Evolutionary conservation across 441 rosid genomes (phyloP).

Genomic region (Erodium chrysanthum): DNA sequence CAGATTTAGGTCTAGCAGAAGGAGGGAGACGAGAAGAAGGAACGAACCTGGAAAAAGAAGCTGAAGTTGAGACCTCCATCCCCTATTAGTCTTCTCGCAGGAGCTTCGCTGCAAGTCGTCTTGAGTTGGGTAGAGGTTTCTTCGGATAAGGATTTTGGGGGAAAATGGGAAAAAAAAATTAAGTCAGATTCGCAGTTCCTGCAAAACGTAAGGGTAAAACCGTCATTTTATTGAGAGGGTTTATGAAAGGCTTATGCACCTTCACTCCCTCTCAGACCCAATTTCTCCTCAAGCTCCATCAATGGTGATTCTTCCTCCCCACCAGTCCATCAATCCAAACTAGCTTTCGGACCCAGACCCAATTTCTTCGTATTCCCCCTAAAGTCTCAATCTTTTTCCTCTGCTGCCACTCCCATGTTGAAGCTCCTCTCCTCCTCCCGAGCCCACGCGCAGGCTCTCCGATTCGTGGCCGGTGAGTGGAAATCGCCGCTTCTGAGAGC

Average conservation of each 20-base stretch:
- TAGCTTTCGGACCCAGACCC: slow-evolving; percentile 11
- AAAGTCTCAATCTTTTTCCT: slow-evolving; percentile 3
- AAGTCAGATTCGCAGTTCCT: not conserved
- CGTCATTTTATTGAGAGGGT: slow-evolving; percentile 37
- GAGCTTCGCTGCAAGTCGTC: too few relatives aligned
- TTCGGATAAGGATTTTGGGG: too few relatives aligned
- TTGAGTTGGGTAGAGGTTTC: too few relatives aligned
- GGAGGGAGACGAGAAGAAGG: too few relatives aligned
- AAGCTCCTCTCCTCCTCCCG: slow-evolving; percentile 51
- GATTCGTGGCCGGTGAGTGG: slow-evolving; percentile 25
- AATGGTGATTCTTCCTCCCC: too few relatives aligned
- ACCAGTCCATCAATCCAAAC: too few relatives aligned
- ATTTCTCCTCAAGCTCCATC: not conserved
- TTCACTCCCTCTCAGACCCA: slow-evolving; percentile 1
- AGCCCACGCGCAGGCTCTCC: slow-evolving; percentile 30
- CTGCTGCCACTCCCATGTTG: slow-evolving; percentile 41
- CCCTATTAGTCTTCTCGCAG: too few relatives aligned
- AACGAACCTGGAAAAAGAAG: too few relatives aligned
- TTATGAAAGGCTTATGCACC: slow-evolving; percentile 65
- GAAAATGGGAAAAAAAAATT: too few relatives aligned
- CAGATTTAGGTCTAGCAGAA: too few relatives aligned
- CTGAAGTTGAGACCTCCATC: too few relatives aligned
- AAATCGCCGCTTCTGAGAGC: slow-evolving; percentile 35
- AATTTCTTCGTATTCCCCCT: slow-evolving; percentile 15
- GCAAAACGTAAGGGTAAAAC: slow-evolving; percentile 11